Percentiles rank a stretch among this genome's conserved stretches.
Conservation (phyloP, 352 stramenopile genomes). For the Chrysophaeum taylorii region DNA sequence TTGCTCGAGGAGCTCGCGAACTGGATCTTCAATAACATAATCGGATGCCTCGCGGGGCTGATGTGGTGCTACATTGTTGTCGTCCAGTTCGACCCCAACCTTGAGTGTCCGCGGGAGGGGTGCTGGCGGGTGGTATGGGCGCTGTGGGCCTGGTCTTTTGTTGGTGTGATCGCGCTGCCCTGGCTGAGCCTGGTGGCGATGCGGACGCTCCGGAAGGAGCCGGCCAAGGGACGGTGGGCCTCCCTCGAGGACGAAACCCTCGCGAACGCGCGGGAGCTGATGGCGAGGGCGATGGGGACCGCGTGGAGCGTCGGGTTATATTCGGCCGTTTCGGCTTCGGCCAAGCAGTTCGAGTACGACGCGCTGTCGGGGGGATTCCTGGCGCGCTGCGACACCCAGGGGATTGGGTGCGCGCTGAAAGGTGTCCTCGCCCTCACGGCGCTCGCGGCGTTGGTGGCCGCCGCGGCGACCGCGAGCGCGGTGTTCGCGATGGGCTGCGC, state of each 20-base stretch:
- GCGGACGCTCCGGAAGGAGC: neutral
- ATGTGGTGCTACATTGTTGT: too few relatives aligned
- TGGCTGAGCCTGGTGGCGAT: neutral
- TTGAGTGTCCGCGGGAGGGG: neutral
- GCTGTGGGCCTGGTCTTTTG: neutral
- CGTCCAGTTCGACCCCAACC: constrained; percentile 2
- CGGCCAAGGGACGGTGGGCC: neutral
- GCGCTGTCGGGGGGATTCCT: neutral
- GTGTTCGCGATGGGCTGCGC: neutral
- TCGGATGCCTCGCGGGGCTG: too few relatives aligned
- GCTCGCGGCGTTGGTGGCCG: neutral
- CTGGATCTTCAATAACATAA: too few relatives aligned
- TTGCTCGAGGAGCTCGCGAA: too few relatives aligned
- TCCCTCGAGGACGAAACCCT: neutral
- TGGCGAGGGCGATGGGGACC: neutral
- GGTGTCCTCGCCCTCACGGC: neutral
- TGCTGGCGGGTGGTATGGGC: neutral
- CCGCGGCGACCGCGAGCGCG: neutral
- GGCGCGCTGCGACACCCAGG: neutral
- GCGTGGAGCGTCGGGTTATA: neutral
- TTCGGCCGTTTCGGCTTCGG: neutral
- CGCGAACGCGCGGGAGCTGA: neutral
- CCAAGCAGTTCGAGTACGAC: neutral
- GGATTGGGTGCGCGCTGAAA: neutral
- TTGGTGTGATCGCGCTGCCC: neutral